Conservation (phyloP, 2,329 filamentous ascomycete species). For the Acrodontium crateriforme region DNA sequence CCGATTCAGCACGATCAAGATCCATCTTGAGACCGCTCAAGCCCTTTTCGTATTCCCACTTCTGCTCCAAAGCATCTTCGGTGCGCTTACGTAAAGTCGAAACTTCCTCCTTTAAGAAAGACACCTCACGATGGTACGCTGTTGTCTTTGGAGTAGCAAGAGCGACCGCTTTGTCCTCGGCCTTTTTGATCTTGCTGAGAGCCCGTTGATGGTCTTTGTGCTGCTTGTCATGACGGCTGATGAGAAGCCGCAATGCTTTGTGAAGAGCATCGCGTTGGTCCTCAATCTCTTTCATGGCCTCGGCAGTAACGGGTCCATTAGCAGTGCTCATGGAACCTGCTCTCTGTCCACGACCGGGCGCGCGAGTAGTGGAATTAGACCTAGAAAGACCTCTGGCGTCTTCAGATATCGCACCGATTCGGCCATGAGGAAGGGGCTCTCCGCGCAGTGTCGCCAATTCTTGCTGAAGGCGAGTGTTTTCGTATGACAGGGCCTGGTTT, state of each 20-base stretch:
- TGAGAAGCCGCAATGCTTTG: slow-evolving; percentile 67
- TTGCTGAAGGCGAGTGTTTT: slow-evolving; percentile 74
- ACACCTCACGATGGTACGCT: slow-evolving; percentile 75
- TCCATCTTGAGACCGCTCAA: slow-evolving; percentile 87
- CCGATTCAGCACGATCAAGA: slow-evolving; percentile 84
- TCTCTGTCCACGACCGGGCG: slow-evolving; percentile 23
- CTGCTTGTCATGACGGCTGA: slow-evolving; percentile 75
- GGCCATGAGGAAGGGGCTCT: slow-evolving; percentile 15
- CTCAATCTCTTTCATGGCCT: slow-evolving; percentile 82
- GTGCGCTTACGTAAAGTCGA: slow-evolving; percentile 71
- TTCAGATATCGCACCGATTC: slow-evolving; percentile 48
- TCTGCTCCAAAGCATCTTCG: slow-evolving; percentile 87
- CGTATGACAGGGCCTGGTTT: slow-evolving; percentile 60
- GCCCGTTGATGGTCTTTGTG: slow-evolving; percentile 72
- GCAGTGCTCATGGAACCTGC: slow-evolving; percentile 28
- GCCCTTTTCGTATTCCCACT: slow-evolving; percentile 91
- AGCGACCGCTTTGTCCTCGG: slow-evolving; percentile 57
- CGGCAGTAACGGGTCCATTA: slow-evolving; percentile 31
- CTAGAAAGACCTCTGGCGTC: slow-evolving; percentile 35
- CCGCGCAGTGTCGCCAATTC: slow-evolving; percentile 57
- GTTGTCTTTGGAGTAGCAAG: slow-evolving; percentile 55
- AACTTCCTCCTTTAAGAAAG: slow-evolving; percentile 68
- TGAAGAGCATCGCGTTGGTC: slow-evolving; percentile 88
- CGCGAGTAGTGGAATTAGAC: slow-evolving; percentile 42
- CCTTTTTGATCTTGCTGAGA: slow-evolving; percentile 60